Base-by-base conservation (phyloP, 1,139 yeast species). In the Sporopachydermia cereana region DNA sequence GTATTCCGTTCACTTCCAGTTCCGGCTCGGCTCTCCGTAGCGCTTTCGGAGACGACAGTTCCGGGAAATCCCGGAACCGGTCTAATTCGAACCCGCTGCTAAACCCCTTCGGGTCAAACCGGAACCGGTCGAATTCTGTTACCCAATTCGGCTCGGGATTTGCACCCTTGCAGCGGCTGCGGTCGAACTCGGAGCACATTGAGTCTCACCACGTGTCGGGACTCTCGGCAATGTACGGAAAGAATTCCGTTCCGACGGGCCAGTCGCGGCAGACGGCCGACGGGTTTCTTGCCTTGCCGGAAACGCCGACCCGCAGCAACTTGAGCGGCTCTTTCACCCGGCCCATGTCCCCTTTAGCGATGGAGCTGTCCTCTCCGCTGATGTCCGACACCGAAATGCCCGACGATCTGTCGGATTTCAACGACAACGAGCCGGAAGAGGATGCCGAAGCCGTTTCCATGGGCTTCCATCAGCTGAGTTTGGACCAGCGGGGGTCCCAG, bases 401-500 rank as follows among this genome's bases (percentile, higher is more conserved):
- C 12, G 12, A 34, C 9, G 39, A 34, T 34, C n/a, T 34, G 22
- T 34, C 39, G 9, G 39, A 34, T 54, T 54, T 46, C 55, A 47
- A 44, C 53, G 53, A 45, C 54, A 54, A 5, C 53, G 57, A 27
- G 54, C 54, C 43, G 53, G 50, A 24, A 54, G 54, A 31, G 53
- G n/a, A n/a, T n/a, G n/a, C 54, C 57, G 57, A 54, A 12, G 56
- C 54, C 55, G 54, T 52, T 36, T 51, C 58, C 44, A 49, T 50
- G 25, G 14, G 29, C 7, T 9, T 34, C 5, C 39, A 34, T 7
- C 5, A 20, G 39, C 39, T 16, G 22, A 34, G n/a, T 7, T 34
- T 34, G 39, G 39, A 25, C 14, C 29, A 25, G 29, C 29, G 12
- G 29, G 14, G 29, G 29, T 14, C 29, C 29, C 29, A 25, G 29